These are phyloP conservation scores for Coemansia sp. DNA, from an alignment of 192 early-diverging fungal genomes.

Conservation along the genomic window DNA sequence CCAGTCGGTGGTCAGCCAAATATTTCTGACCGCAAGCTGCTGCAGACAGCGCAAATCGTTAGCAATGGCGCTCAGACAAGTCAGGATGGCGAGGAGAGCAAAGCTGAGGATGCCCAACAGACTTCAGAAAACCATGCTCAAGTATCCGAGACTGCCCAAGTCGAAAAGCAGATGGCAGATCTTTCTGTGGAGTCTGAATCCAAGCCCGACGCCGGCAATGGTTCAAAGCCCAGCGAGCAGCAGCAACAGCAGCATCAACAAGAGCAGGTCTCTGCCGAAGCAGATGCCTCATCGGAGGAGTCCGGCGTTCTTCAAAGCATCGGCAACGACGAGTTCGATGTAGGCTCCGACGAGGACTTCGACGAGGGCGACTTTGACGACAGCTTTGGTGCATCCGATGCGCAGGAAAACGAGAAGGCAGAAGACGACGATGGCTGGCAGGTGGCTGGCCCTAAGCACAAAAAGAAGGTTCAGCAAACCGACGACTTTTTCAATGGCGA, in stretches of 20 bases:
- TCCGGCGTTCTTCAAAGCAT: constrained; percentile 10
- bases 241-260: no score
- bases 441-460: constrained; percentile 32
- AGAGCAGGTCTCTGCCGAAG: not conserved
- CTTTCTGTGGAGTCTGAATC: not conserved
- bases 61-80: not conserved
- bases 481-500: constrained; percentile 68
- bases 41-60: constrained; percentile 16
- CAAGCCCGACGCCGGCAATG: not conserved
- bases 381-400: constrained; percentile 1
- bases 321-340: constrained; percentile 15
- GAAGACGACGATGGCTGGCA: constrained; percentile 56
- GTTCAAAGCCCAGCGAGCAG: not conserved
- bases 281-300: not conserved
- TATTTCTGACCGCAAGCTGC: constrained; percentile 29
- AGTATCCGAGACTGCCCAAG: not conserved
- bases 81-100: not conserved
- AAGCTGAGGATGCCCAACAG: not conserved
- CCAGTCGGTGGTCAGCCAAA: constrained; percentile 44
- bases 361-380: constrained; percentile 13
- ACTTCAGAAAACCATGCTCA: no score
- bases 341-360: constrained; percentile 13
- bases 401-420: constrained; percentile 9
- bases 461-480: constrained; percentile 18
- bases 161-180: constrained; percentile 2